Evolutionary conservation across 306 rosid genomes (phyloP).

Genomic region (Prunus fruticosa): DNA sequence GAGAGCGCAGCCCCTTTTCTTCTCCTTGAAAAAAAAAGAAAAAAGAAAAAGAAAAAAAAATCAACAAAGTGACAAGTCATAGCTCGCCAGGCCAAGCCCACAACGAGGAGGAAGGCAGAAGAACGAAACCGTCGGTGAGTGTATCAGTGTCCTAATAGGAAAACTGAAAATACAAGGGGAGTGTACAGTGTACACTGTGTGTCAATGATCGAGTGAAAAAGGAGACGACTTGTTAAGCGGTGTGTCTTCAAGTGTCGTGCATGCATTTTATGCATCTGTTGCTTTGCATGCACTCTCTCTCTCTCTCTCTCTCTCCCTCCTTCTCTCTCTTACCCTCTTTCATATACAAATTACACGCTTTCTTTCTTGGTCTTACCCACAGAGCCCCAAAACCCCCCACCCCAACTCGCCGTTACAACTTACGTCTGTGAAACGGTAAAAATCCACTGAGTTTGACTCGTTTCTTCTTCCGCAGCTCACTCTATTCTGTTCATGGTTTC

Average conservation of each 20-base stretch:
- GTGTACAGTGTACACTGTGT: not conserved
- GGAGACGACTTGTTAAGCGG: constrained; percentile 49
- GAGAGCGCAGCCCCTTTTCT: not conserved
- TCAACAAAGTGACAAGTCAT: constrained; percentile 11
- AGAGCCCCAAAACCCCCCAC: not conserved
- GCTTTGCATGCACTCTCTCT: constrained; percentile 90
- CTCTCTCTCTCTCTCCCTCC: constrained; percentile 19
- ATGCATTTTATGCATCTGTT: constrained; percentile 90
- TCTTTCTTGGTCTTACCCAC: constrained; percentile 51
- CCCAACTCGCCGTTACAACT: constrained; percentile 32
- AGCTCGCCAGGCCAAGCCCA: not conserved
- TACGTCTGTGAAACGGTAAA: not conserved
- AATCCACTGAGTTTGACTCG: constrained; percentile 29
- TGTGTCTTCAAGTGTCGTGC: constrained; percentile 96
- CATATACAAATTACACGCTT: constrained; percentile 30
- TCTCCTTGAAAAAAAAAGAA: not conserved
- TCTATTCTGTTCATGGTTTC: not conserved
- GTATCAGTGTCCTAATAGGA: constrained; percentile 26
- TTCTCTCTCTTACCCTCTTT: not conserved
- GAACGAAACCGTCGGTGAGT: constrained; percentile 20
- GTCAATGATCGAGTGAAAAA: constrained; percentile 7
- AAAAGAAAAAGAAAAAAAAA: too few relatives aligned
- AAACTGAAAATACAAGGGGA: not conserved
- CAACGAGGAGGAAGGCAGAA: not conserved
- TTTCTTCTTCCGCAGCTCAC: constrained; percentile 16